A percentile compares a stretch with the other conserved stretches of the same genome.
These are phyloP conservation scores for Fusarium verrucosum DNA, from an alignment of 2,329 filamentous ascomycete species.

Conservation along the genomic window DNA sequence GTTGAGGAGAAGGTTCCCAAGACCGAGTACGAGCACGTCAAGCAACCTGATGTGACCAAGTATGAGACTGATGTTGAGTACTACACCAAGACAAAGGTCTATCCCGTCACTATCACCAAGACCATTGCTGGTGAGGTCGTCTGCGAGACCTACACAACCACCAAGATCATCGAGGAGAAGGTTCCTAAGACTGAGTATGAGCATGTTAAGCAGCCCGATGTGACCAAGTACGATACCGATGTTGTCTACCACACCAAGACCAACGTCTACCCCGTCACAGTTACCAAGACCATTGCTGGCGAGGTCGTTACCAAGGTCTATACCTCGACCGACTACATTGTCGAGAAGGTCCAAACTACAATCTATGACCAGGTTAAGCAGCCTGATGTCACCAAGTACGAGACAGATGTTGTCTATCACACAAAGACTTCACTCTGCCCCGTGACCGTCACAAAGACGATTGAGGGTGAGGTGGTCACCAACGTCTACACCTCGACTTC, in stretches of 20 bases:
- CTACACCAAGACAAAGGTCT: constrained; percentile 56
- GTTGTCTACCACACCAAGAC: constrained; percentile 54
- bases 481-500: constrained; percentile 42
- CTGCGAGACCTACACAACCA: constrained; percentile 48
- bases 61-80: constrained; percentile 50
- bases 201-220: constrained; percentile 45
- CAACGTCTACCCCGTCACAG: constrained; percentile 54
- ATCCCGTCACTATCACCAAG: constrained; percentile 54
- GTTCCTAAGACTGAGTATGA: constrained; percentile 47
- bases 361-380: constrained; percentile 50
- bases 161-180: constrained; percentile 43
- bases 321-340: constrained; percentile 41
- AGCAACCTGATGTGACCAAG: constrained; percentile 51
- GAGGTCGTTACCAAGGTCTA: constrained; percentile 42
- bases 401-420: constrained; percentile 48
- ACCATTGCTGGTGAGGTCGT: constrained; percentile 51
- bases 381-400: constrained; percentile 51
- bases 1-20: too few relatives aligned
- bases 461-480: constrained; percentile 37
- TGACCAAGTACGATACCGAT: constrained; percentile 48
- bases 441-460: constrained; percentile 51
- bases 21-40: constrained; percentile 50
- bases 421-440: constrained; percentile 53
- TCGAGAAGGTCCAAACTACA: constrained; percentile 49
- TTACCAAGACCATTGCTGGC: constrained; percentile 47